A percentile compares a stretch with the other conserved stretches of the same genome.
Conservation (phyloP, 2,329 filamentous ascomycete species). For the Pseudogymnoascus sp. region DNA sequence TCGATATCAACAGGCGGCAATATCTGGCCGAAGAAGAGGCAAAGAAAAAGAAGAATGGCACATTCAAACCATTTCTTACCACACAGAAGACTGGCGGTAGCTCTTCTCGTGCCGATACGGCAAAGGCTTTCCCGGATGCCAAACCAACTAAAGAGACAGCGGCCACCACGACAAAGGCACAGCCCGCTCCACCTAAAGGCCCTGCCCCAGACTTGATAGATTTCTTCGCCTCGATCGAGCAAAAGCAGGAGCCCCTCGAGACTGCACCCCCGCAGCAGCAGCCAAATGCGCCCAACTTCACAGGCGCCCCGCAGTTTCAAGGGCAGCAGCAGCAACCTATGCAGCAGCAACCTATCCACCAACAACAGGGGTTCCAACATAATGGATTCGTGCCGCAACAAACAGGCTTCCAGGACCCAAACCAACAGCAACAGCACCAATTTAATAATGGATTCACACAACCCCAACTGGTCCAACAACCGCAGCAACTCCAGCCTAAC, state of each 20-base stretch:
- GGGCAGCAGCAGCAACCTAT: conserved; percentile 25
- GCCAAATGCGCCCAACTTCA: conserved; percentile 25
- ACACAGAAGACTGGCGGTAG: conserved; percentile 28
- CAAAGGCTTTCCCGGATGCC: conserved; percentile 21
- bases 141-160: conserved; percentile 22
- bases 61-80: conserved; percentile 37
- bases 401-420: conserved; percentile 33
- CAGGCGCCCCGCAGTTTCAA: conserved; percentile 22
- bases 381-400: conserved; percentile 35
- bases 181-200: conserved; percentile 46
- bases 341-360: conserved; percentile 31
- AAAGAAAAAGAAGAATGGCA: conserved; percentile 37
- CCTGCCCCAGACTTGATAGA: conserved; percentile 77
- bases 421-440: conserved; percentile 30
- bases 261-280: conserved; percentile 34
- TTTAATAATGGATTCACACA: conserved; percentile 24
- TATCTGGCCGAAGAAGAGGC: conserved; percentile 83
- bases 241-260: conserved; percentile 68
- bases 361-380: conserved; percentile 32
- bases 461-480: conserved; percentile 19
- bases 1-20: conserved; percentile 85
- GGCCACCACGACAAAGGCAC: conserved; percentile 23
- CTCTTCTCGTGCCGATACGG: conserved; percentile 18
- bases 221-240: conserved; percentile 90
- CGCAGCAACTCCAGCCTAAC: conserved; percentile 43